Conservation (phyloP, 2,329 filamentous ascomycete species). For the Aspergillus uvarum region DNA sequence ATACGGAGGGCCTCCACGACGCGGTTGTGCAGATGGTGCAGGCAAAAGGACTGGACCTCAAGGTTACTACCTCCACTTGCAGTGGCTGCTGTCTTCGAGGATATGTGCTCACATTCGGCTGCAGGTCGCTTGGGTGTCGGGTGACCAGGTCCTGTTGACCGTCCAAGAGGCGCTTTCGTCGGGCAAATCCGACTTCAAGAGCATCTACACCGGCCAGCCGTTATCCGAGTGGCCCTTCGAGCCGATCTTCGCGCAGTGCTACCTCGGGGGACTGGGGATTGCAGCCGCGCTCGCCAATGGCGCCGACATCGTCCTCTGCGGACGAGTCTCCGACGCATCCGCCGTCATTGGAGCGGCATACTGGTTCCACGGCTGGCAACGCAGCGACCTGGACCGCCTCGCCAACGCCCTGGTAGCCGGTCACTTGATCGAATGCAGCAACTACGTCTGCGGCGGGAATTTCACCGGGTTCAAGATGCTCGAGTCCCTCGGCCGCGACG, state of each 20-base stretch:
- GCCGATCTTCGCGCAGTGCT: constrained; percentile 28
- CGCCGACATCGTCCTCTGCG: constrained; percentile 48
- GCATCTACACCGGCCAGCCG: constrained; percentile 40
- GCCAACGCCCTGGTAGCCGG: constrained; percentile 43
- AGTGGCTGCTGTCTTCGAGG: not conserved
- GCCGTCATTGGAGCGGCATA: constrained; percentile 44
- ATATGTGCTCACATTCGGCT: constrained; percentile 6
- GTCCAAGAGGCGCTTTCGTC: constrained; percentile 31
- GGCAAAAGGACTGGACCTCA: constrained; percentile 43
- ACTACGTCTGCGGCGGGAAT: constrained; percentile 47
- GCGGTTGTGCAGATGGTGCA: constrained; percentile 39
- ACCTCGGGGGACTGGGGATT: constrained; percentile 44
- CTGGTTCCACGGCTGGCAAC: constrained; percentile 47
- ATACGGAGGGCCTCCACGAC: constrained; percentile 43
- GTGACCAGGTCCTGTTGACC: constrained; percentile 45
- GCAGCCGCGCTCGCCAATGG: constrained; percentile 40
- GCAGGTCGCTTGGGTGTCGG: constrained; percentile 50
- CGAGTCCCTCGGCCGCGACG: constrained; percentile 25
- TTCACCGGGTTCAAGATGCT: constrained; percentile 44
- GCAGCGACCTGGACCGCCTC: constrained; percentile 37
- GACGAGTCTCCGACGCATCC: constrained; percentile 47
- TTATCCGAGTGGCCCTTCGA: constrained; percentile 41
- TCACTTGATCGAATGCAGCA: constrained; percentile 43
- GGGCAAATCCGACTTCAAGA: constrained; percentile 40
- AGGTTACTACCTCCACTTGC: constrained; percentile 18